These are phyloP conservation scores for Podila verticillata DNA, from an alignment of 192 early-diverging fungal species.

Conservation along the genomic window DNA sequence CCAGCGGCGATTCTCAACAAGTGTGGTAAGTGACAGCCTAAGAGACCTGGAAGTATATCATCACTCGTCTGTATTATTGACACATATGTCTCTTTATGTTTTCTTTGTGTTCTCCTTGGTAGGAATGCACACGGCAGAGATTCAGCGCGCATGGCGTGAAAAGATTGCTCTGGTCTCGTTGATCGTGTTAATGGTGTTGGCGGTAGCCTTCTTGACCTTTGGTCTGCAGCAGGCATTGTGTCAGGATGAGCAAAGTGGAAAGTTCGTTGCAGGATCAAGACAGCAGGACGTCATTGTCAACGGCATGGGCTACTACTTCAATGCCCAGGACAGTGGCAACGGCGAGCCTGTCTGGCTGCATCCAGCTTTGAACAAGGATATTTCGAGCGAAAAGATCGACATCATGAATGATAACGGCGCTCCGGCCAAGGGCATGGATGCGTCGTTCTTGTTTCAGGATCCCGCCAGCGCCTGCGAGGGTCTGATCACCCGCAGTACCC, in stretches of 20 bases:
- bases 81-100: neutral
- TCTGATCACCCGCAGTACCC: slow-evolving; percentile 45
- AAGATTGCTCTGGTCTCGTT: slow-evolving; percentile 89
- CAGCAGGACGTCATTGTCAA: slow-evolving; percentile 65
- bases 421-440: slow-evolving; percentile 73
- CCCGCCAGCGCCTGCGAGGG: slow-evolving; percentile 65
- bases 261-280: slow-evolving; percentile 57
- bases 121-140: slow-evolving; percentile 67
- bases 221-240: slow-evolving; percentile 63
- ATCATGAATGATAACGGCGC: slow-evolving; percentile 63
- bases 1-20: slow-evolving; percentile 32
- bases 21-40: slow-evolving; percentile 43
- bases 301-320: slow-evolving; percentile 70
- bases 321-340: slow-evolving; percentile 51
- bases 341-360: slow-evolving; percentile 53
- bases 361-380: slow-evolving; percentile 47
- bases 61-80: neutral
- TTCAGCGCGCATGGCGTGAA: slow-evolving; percentile 90
- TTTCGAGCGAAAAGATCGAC: slow-evolving; percentile 31
- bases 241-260: slow-evolving; percentile 47
- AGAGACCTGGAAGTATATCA: neutral
- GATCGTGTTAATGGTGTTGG: slow-evolving; percentile 75
- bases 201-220: slow-evolving; percentile 89
- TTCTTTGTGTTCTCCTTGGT: neutral
- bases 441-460: slow-evolving; percentile 80